A percentile compares a stretch with the other conserved stretches of the same genome.
Evolutionary conservation across 129 eudicot species (phyloP).

Genomic region (Solidago caesia): DNA sequence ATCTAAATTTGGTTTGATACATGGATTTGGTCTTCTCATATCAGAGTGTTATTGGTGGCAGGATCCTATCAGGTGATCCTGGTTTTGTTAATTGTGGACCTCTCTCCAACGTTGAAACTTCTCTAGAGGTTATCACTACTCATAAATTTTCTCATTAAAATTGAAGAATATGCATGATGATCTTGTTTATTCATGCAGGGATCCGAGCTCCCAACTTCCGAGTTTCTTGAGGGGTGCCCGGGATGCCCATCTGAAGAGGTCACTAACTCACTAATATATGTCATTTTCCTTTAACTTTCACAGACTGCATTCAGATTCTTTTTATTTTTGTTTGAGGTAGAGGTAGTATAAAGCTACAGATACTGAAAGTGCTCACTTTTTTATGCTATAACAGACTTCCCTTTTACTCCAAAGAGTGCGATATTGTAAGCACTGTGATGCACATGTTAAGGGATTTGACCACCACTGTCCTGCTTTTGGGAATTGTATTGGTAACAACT

Average conservation of each 20-base stretch:
- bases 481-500: conserved; percentile 68
- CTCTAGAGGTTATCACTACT: conserved; percentile 43
- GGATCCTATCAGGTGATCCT: conserved; percentile 60
- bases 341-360: neutral
- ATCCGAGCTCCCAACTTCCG: conserved; percentile 28
- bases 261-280: neutral
- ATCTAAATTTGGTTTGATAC: neutral
- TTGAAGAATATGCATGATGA: conserved; percentile 7
- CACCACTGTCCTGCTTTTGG: conserved; percentile 94
- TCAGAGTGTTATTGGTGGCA: conserved; percentile 34
- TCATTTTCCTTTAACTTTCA: conserved; percentile 7
- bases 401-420: conserved; percentile 50
- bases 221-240: conserved; percentile 21
- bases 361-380: neutral
- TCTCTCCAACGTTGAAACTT: conserved; percentile 37
- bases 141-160: neutral
- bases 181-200: conserved; percentile 37
- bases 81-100: conserved; percentile 46
- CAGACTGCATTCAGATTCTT: neutral
- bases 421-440: conserved; percentile 62
- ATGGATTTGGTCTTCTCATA: conserved; percentile 16
- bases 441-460: conserved; percentile 63
- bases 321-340: neutral
- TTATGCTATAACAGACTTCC: conserved; percentile 38
- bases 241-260: conserved; percentile 46